Percentiles rank a stretch among this genome's conserved stretches.
Conservation (phyloP, 306 rosid species). For the Hippophae rhamnoides region DNA sequence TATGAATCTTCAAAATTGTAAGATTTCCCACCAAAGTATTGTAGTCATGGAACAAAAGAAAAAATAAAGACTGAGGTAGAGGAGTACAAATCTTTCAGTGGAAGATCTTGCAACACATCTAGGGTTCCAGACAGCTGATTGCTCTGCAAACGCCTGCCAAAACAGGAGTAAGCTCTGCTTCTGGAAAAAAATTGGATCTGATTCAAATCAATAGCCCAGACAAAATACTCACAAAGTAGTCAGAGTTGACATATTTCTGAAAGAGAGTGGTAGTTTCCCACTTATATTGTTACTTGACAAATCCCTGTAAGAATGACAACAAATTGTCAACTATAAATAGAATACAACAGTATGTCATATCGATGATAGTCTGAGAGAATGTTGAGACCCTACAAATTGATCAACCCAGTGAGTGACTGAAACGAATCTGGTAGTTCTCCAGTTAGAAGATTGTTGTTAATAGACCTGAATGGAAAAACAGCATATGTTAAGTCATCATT, state of each 20-base stretch:
- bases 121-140: conserved; percentile 76
- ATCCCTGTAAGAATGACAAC: conserved; percentile 49
- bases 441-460: conserved; percentile 53
- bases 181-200: conserved; percentile 8
- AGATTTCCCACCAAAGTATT: too few relatives aligned
- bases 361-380: conserved; percentile 2
- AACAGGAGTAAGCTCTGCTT: conserved; percentile 25
- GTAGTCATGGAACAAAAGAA: conserved; percentile 4
- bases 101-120: conserved; percentile 66
- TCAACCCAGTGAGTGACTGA: conserved; percentile 38
- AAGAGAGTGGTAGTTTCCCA: conserved; percentile 71
- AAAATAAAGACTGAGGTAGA: conserved; percentile 28
- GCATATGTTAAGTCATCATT: conserved; percentile 16
- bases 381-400: conserved; percentile 64
- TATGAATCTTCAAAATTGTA: too few relatives aligned
- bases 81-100: conserved; percentile 62
- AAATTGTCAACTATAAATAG: conserved; percentile 13
- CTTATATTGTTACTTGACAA: conserved; percentile 73
- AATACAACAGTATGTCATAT: conserved; percentile 7
- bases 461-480: conserved; percentile 60
- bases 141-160: conserved; percentile 69
- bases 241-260: conserved; percentile 42
- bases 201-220: conserved; percentile 11
- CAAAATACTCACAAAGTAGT: conserved; percentile 71
- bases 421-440: conserved; percentile 83